Conservation (phyloP, 139 green algal genomes). For the Choricystis sp. region DNA sequence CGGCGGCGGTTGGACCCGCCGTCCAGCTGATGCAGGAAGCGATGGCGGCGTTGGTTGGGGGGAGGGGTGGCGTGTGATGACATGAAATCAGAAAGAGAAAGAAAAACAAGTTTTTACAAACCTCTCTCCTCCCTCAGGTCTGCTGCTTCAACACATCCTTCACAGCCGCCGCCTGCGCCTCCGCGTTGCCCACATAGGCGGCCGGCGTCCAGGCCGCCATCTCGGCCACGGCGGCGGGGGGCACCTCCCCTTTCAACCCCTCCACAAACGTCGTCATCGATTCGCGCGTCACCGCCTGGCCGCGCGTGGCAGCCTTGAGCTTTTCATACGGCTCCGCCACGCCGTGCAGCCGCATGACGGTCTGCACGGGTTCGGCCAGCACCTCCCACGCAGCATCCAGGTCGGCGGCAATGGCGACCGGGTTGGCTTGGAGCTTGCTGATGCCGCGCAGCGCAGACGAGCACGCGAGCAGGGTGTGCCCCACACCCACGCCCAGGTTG, state of each 20-base stretch:
- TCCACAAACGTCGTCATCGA: conserved; percentile 61
- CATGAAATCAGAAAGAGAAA: neutral
- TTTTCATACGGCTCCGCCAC: conserved; percentile 96
- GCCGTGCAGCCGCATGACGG: conserved; percentile 80
- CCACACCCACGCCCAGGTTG: conserved; percentile 84
- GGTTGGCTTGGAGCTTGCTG: conserved; percentile 77
- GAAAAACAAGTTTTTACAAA: neutral
- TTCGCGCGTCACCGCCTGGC: conserved; percentile 52
- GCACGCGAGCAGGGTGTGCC: conserved; percentile 86
- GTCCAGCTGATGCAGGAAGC: no score
- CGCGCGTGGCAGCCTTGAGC: conserved; percentile 93
- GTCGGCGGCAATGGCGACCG: conserved; percentile 42
- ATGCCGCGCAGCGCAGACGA: conserved; percentile 62
- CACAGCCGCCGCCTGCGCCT: conserved; percentile 39
- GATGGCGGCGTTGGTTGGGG: no score
- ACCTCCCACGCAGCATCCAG: conserved; percentile 77
- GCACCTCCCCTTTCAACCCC: conserved; percentile 17
- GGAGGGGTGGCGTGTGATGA: no score
- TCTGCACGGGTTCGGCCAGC: conserved; percentile 97
- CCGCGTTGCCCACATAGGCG: conserved; percentile 90
- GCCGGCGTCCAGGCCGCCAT: conserved; percentile 62
- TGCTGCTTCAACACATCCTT: neutral
- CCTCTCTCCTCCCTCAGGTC: neutral
- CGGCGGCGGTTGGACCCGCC: no score
- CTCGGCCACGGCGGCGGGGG: neutral